Percentiles rank a stretch among this genome's conserved stretches.
Evolutionary conservation across 2,329 filamentous ascomycete genomes (phyloP).

Genomic region (Lasiodiplodia gonubiensis): DNA sequence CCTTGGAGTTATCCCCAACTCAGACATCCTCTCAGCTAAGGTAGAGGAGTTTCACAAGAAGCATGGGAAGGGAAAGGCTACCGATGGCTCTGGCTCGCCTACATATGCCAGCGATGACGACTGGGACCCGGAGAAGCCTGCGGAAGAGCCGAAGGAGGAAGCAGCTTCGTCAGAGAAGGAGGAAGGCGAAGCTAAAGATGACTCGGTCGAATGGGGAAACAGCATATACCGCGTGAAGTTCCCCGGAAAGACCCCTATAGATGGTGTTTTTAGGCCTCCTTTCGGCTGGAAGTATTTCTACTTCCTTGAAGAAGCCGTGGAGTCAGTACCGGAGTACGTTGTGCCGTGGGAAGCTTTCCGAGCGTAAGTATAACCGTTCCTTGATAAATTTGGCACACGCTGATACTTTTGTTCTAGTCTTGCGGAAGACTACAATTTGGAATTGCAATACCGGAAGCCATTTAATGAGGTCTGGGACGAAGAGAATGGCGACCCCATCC

Average conservation of each 20-base stretch:
- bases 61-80: slow-evolving; percentile 43
- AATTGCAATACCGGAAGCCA: slow-evolving; percentile 89
- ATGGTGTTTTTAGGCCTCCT: slow-evolving; percentile 90
- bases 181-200: slow-evolving; percentile 54
- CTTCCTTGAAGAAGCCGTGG: slow-evolving; percentile 93
- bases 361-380: slow-evolving; percentile 53
- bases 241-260: slow-evolving; percentile 77
- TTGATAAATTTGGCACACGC: not conserved
- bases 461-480: slow-evolving; percentile 92
- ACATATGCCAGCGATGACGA: slow-evolving; percentile 43
- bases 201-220: slow-evolving; percentile 83
- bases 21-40: slow-evolving; percentile 80
- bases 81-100: slow-evolving; percentile 32
- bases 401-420: slow-evolving; percentile 47
- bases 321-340: slow-evolving; percentile 95
- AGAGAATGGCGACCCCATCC: slow-evolving; percentile 81
- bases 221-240: slow-evolving; percentile 91
- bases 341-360: slow-evolving; percentile 98
- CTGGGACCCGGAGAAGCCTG: slow-evolving; percentile 53
- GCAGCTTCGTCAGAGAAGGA: slow-evolving; percentile 34
- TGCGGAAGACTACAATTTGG: slow-evolving; percentile 95
- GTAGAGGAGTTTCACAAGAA: slow-evolving; percentile 78
- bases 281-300: slow-evolving; percentile 99
- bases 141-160: slow-evolving; percentile 44
- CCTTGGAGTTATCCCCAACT: slow-evolving; percentile 96